Base-by-base conservation (phyloP, 441 rosid species). In the Populus hybrid region DNA sequence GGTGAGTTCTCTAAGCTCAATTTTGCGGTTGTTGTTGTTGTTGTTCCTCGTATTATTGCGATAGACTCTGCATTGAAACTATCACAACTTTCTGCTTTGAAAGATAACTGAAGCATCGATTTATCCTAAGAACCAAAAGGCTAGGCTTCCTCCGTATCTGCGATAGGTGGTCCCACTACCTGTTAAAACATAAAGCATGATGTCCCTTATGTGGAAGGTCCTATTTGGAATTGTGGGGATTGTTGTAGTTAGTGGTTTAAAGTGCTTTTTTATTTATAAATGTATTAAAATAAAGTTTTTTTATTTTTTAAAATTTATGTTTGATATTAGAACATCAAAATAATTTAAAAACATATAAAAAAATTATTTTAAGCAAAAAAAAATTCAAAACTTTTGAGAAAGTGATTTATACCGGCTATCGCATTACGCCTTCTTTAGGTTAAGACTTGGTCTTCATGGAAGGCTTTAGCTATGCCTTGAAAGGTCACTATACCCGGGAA, bases 1-100 rank as follows among this genome's bases (percentile, higher is more conserved):
- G 82, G 99, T 95, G 85, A 89, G 97, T 76, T 7, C 8, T 68
- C 46, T 64, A 67, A 65, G 66, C 80, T 72, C 28, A 38, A 65
- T 26, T 5, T 35, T 35, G 61, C n/a, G n/a, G 19, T 50, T 5
- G n/a, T 18, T 53, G 57, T 40, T 40, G 14, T 36, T 36, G 9
- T 14, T 53, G 61, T 16, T 50, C 61, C 61, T 18, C 0, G 0
- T 18, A 6, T 53, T 53, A 18, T 53, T 16, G n/a, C 7, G 61
- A 53, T 18, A 42, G 50, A 53, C n/a, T 5, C 61, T 53, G 8
- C 21, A 53, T 16, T 53, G 21, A 53, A 53, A 53, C 57, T 50
- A 5, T 50, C 57, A 14, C 57, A 5, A 14, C n/a, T 16, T 53
- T 16, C 61, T 53, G 61, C 61, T 53, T 53, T 18, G n/a, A 53